phyloP scores from a whole-genome alignment of 495 filamentous ascomycete species.

The Aspergillus sparsus region DNA sequence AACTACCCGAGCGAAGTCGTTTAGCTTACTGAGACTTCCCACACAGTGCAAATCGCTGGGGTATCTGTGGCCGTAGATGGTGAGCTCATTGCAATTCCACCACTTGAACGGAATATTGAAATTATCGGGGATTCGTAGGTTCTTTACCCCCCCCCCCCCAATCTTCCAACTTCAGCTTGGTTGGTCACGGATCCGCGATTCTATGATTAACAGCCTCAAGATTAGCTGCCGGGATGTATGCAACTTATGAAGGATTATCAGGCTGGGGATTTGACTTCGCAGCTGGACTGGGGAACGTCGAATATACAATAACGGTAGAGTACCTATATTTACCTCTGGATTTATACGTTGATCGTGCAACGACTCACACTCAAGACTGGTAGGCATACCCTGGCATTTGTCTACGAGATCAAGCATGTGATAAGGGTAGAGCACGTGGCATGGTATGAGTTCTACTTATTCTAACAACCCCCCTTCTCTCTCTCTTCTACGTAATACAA shows the following conservation, averaged over 20 bases:
- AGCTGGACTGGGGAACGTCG: conserved; percentile 62
- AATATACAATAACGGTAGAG: conserved; percentile 57
- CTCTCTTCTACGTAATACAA: no score
- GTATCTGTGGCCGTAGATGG: conserved; percentile 53
- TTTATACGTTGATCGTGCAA: not conserved
- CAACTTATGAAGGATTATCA: conserved; percentile 61
- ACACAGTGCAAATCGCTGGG: conserved; percentile 54
- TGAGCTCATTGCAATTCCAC: conserved; percentile 51
- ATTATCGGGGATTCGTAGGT: conserved; percentile 62
- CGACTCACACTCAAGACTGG: not conserved
- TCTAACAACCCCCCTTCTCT: no score
- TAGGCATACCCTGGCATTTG: conserved; percentile 61
- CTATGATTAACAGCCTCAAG: conserved; percentile 13
- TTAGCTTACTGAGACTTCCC: conserved; percentile 11
- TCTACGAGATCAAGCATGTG: conserved; percentile 57
- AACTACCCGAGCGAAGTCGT: not conserved
- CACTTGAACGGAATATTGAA: conserved; percentile 56
- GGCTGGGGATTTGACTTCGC: conserved; percentile 57
- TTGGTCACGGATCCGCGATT: no score
- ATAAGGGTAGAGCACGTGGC: conserved; percentile 39
- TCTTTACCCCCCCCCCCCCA: not conserved
- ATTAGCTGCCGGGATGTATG: conserved; percentile 55
- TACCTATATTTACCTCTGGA: not conserved
- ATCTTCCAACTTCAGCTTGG: not conserved
- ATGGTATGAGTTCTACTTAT: conserved; percentile 24